Evolutionary conservation across 306 rosid genomes (phyloP), one percentile per base, ranked within the genome.

Genomic region (Lathyrus oleraceus): DNA sequence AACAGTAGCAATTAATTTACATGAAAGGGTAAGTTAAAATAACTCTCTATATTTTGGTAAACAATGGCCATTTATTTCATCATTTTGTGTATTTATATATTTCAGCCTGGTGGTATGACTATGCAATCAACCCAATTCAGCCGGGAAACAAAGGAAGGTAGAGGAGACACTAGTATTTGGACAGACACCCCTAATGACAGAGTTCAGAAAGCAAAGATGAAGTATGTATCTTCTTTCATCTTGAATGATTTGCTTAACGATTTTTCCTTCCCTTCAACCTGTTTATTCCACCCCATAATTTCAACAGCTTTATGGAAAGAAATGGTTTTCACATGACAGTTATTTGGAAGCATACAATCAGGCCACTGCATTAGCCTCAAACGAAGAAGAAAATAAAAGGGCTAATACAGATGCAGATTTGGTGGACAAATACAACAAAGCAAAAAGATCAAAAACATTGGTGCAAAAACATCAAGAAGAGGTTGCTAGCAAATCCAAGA

Each of bases 131-230:
- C 89, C 48, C 71, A 44, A 35, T 94, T 90, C 72, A 90, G 96
- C 74, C 81, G 66, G 71, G 74, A 83, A 17, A 4, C 87, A 17
- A 94, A 85, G 80, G 94, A 87, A 87, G 96, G 97, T 12, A 92
- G 96, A 36, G 98, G 98, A 8, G 97, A 94, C 73, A 87, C 98
- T 36, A 90, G 95, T 67, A 81, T 23, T 45, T 90, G 98, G 98
- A 90, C 98, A 1, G 98, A 94, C 73, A 87, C 97, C 30, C 98
- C 96, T 59, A 72, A 73, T 1, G 97, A 90, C 77, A 84, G 88
- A 86, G 92, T 96, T 65, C 95, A 88, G 74, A 94, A 94, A 75
- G 97, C 98, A 5, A 90, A 94, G 85, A 90, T 75, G 85, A 81
- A 87, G 98, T 90, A 74, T 59, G 82, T 69, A 76, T 59, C 66